Conservation (phyloP, 2,329 filamentous ascomycete species). For the Emergomyces orientalis region DNA sequence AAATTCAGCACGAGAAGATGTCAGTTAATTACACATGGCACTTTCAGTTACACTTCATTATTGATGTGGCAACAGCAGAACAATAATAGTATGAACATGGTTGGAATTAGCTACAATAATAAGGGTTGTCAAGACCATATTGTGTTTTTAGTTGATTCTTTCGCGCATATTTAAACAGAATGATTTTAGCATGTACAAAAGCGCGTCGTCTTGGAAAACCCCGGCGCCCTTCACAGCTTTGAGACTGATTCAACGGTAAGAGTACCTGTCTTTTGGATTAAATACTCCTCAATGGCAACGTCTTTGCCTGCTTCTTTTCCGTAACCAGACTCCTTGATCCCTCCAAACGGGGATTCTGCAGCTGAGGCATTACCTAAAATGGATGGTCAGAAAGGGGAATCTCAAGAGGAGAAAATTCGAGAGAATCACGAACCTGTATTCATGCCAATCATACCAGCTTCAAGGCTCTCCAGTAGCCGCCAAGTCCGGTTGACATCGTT, state of each 20-base stretch:
- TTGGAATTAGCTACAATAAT: background rate
- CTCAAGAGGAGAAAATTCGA: background rate
- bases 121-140: background rate
- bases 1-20: too few species aligned
- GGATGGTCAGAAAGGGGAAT: background rate
- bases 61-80: too few species aligned
- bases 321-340: background rate
- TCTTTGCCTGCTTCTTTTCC: slow-evolving; percentile 27
- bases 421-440: slow-evolving; percentile 30
- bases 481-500: slow-evolving; percentile 50
- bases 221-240: background rate
- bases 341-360: slow-evolving; percentile 3
- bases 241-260: slow-evolving; percentile 43
- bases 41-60: too few species aligned
- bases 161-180: background rate
- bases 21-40: too few species aligned
- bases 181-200: background rate
- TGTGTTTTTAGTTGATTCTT: background rate
- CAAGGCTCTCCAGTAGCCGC: slow-evolving; percentile 59
- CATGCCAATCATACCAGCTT: slow-evolving; percentile 75
- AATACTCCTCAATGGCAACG: slow-evolving; percentile 53
- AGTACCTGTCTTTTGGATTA: slow-evolving; percentile 57
- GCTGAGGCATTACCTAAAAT: background rate
- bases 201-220: background rate
- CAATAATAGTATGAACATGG: background rate